phyloP scores from a whole-genome alignment of 208 protist species.

The Leishmania tropica region DNA sequence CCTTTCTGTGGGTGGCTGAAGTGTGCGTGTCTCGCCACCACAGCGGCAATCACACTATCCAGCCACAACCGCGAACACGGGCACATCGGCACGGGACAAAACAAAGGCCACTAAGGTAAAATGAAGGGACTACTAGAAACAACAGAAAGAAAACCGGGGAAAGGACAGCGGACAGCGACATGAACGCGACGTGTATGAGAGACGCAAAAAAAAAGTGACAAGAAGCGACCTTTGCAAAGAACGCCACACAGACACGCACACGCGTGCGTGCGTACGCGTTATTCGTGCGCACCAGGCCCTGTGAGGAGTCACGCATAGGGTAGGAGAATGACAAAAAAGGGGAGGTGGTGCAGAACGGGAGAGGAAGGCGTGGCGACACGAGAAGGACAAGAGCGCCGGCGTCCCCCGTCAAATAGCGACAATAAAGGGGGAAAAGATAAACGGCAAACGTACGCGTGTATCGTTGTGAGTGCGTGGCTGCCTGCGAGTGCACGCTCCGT shows the following conservation, averaged over 20 bases:
- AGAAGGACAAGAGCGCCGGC: neutral
- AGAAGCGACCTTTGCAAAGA: neutral
- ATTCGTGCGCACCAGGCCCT: neutral
- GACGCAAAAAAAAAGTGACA: neutral
- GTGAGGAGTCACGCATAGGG: neutral
- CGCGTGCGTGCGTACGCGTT: neutral
- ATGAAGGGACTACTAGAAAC: neutral
- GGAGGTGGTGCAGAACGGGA: neutral
- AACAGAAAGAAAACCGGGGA: too few relatives aligned
- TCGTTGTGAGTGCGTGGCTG: neutral
- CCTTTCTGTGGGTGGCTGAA: neutral
- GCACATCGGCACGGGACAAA: neutral
- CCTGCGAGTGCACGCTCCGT: neutral
- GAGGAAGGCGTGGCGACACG: neutral
- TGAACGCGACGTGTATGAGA: too few relatives aligned
- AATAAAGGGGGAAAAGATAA: neutral
- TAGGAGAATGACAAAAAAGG: neutral
- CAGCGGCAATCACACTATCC: neutral
- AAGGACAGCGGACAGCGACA: too few relatives aligned
- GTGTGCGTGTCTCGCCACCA: neutral
- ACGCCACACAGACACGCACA: neutral
- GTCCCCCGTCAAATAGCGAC: neutral
- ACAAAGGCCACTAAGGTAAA: neutral
- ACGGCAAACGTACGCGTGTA: neutral
- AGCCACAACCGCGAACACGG: neutral